Evolutionary conservation across 805 yeast species (phyloP), one percentile per base, ranked within the genome.

Genomic region (Zygosaccharomyces pseudorouxii): DNA sequence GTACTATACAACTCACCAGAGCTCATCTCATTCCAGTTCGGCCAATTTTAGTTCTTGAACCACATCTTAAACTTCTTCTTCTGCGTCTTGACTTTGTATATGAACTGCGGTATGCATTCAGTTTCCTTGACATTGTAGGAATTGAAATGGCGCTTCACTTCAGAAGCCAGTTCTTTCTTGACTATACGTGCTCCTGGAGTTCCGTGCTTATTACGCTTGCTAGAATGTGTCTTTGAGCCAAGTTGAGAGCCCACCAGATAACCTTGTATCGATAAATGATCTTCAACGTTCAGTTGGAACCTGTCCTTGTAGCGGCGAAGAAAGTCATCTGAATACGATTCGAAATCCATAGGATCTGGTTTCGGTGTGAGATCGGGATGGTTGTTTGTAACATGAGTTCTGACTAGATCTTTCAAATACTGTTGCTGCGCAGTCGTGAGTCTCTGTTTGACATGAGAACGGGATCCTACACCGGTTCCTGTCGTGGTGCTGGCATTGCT

Each of bases 91-190:
- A 88, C 89, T 58, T 86, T 83, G 70, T 92, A 93, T 47, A 93
- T 73, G 63, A 92, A 93, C 59, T 86, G 89, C 31, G 96, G 88
- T 35, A 92, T 81, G 28, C 86, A 81, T 58, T 92, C 98, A 49
- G 84, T 81, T 61, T 92, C 99, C 57, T 86, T 81, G 3, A 81
- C 80, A 10, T 78, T 75, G 40, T 73, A 74, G 7, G 68, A 57
- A 54, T 75, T 58, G 57, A 90, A 88, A 65, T 92, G 97, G 47
- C 76, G 77, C 66, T 80, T 83, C 22, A 82, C 81, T 22, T 75
- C 75, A 2, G 64, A 65, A 0, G 88, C 84, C 28, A 84, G 73
- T 52, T 81, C 86, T 3, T 70, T 70, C 63, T 82, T 85, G 41
- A 81, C 60, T 7, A 82, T 72, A 40, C 87, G 61, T 41, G 72